Base-by-base conservation (phyloP, 345 rosid genomes). In the Gossypium raimondii region DNA sequence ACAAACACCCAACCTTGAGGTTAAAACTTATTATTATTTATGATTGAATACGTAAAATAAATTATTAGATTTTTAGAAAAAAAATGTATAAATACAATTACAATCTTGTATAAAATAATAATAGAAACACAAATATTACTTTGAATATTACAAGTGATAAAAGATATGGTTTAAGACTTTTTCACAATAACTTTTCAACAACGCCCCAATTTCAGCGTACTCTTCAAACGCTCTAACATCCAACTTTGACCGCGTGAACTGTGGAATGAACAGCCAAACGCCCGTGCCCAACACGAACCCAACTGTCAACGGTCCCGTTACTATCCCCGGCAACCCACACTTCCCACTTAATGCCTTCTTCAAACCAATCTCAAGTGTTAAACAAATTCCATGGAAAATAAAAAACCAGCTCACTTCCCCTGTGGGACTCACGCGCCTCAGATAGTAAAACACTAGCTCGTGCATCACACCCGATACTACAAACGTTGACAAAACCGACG, bases 381-480 rank as follows among this genome's bases (percentile, higher is more conserved):
- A 67, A 77, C 85, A 84, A n/a, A 77, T 4, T 24, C 96, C 90
- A 38, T 92, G 85, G 11, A 89, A 45, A 34, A 90, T 65, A 9
- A 92, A 92, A 78, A 87, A 90, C 81, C 78, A 73, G 50, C 82
- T 75, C 56, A 90, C 17, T 51, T 81, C 88, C 90, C 92, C 77
- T 0, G 82, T 80, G 43, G 91, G 93, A 9, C 9, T 69, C 77
- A 78, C 16, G n/a, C 87, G 81, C 59, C 86, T 85, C 72, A 85
- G 16, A 78, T 89, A 87, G 64, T 73, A 92, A 78, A 90, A 89
- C 24, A 89, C 67, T 3, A 89, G 86, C 85, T 87, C 91, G 59
- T 92, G 97, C 91, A 89, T 87, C 0, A 84, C 2, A 2, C 78
- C 92, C 0, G 96, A 89, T 1, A 81, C 87, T 1, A 87, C 12